Percentiles rank a stretch among this genome's conserved stretches.
Evolutionary conservation across 345 rosid species (phyloP).

Genomic region (Arabidopsis suecica): DNA sequence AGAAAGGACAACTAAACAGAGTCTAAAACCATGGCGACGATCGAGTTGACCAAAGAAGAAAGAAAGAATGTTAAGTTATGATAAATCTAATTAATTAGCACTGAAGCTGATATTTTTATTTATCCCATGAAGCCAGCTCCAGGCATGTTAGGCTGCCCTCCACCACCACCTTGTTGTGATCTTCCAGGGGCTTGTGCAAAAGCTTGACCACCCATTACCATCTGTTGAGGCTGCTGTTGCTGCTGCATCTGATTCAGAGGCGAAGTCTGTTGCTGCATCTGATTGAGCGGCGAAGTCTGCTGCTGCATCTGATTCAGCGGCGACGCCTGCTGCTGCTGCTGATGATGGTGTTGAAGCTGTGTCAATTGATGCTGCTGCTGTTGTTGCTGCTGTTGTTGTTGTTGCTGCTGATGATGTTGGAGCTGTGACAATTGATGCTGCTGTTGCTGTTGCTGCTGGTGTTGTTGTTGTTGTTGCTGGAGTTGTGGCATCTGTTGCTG

Average conservation of each 20-base stretch:
- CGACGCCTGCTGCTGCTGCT: conserved; percentile 46
- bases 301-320: conserved; percentile 42
- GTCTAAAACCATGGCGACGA: conserved; percentile 28
- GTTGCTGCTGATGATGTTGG: conserved; percentile 54
- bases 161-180: conserved; percentile 54
- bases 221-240: conserved; percentile 67
- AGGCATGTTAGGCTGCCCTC: conserved; percentile 66
- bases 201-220: conserved; percentile 72
- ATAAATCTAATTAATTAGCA: conserved; percentile 24
- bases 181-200: conserved; percentile 81
- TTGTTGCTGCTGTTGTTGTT: conserved; percentile 41
- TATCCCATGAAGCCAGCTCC: conserved; percentile 72
- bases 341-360: conserved; percentile 53
- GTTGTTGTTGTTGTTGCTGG: conserved; percentile 50
- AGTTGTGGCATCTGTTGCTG: conserved; percentile 53
- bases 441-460: conserved; percentile 49
- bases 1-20: conserved; percentile 8
- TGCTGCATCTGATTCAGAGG: conserved; percentile 35
- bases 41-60: conserved; percentile 21
- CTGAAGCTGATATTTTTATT: conserved; percentile 24
- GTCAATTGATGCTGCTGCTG: conserved; percentile 43
- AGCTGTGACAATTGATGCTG: conserved; percentile 52
- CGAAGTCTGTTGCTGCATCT: conserved; percentile 35
- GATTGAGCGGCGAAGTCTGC: conserved; percentile 40
- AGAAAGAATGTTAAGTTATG: conserved; percentile 2